Evolutionary conservation across 805 yeast genomes (phyloP).

Genomic region (Monosporozyma yasuniensis): DNA sequence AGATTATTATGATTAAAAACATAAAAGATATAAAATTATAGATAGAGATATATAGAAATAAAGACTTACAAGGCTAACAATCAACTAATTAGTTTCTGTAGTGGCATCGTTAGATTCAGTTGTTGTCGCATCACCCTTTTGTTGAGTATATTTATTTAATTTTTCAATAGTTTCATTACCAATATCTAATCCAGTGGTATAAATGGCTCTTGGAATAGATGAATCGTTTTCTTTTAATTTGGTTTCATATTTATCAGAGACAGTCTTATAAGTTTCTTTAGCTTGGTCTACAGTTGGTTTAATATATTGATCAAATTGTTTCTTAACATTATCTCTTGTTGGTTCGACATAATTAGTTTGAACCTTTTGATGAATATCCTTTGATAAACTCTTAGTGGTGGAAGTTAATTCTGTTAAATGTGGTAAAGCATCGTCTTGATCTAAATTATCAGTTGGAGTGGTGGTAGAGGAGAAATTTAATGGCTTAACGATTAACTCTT

Average conservation of each 20-base stretch:
- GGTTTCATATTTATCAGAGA: conserved; percentile 22
- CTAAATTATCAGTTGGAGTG: neutral
- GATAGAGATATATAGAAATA: neutral
- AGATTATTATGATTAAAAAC: neutral
- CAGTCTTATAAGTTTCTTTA: conserved; percentile 18
- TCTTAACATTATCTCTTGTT: conserved; percentile 11
- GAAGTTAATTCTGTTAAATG: conserved; percentile 24
- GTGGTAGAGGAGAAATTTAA: conserved; percentile 8
- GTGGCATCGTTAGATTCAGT: neutral
- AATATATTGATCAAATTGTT: conserved; percentile 7
- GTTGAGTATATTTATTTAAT: conserved; percentile 10
- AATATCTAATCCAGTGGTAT: conserved; percentile 26
- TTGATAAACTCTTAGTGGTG: conserved; percentile 22
- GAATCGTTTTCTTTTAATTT: conserved; percentile 24
- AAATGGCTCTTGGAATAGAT: conserved; percentile 27
- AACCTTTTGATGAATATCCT: conserved; percentile 19
- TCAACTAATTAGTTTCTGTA: neutral
- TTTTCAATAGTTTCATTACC: conserved; percentile 24
- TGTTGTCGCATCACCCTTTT: neutral
- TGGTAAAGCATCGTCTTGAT: conserved; percentile 11
- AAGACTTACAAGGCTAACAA: neutral
- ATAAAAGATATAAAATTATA: neutral
- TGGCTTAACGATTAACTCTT: conserved; percentile 24
- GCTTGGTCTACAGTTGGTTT: conserved; percentile 5
- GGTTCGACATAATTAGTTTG: conserved; percentile 18